These are phyloP conservation scores for Diplocarpon mali DNA, from an alignment of 2,329 filamentous ascomycete genomes.

Conservation along the genomic window DNA sequence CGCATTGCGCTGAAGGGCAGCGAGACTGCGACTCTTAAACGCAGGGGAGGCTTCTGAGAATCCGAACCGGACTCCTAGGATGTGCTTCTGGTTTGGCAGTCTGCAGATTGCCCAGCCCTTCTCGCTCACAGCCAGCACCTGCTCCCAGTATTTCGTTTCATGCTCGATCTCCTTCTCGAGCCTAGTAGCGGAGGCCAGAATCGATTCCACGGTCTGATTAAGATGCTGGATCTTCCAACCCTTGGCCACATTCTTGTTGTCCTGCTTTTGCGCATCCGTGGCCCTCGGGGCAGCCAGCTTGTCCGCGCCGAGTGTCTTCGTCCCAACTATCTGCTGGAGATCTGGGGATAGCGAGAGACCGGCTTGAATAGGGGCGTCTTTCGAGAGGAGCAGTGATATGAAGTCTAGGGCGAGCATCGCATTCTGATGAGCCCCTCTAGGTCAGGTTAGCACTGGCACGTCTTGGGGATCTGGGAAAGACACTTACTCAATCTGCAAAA, in stretches of 20 bases:
- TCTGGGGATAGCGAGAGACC: constrained; percentile 57
- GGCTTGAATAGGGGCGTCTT: constrained; percentile 62
- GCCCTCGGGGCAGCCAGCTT: constrained; percentile 50
- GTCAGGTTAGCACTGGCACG: constrained; percentile 9
- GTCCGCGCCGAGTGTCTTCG: constrained; percentile 63
- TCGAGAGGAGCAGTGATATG: constrained; percentile 73
- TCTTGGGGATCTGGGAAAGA: neutral
- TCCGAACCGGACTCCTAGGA: constrained; percentile 78
- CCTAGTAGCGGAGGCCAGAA: constrained; percentile 60
- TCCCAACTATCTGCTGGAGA: constrained; percentile 59
- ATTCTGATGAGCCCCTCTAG: constrained; percentile 41
- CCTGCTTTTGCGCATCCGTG: constrained; percentile 41
- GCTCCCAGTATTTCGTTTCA: constrained; percentile 83
- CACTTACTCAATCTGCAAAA: constrained; percentile 47
- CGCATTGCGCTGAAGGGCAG: constrained; percentile 61
- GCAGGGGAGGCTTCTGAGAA: constrained; percentile 61
- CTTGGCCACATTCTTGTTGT: constrained; percentile 45
- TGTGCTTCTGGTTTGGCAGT: constrained; percentile 60
- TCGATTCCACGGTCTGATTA: constrained; percentile 60
- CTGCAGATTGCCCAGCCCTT: constrained; percentile 80
- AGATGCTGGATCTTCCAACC: constrained; percentile 75
- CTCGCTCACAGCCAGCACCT: constrained; percentile 69
- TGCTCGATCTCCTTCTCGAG: constrained; percentile 66
- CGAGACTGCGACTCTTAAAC: constrained; percentile 62
- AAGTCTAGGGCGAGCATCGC: constrained; percentile 68